Evolutionary conservation across 495 filamentous ascomycete genomes (phyloP).

Genomic region (Penicilliopsis zonata): DNA sequence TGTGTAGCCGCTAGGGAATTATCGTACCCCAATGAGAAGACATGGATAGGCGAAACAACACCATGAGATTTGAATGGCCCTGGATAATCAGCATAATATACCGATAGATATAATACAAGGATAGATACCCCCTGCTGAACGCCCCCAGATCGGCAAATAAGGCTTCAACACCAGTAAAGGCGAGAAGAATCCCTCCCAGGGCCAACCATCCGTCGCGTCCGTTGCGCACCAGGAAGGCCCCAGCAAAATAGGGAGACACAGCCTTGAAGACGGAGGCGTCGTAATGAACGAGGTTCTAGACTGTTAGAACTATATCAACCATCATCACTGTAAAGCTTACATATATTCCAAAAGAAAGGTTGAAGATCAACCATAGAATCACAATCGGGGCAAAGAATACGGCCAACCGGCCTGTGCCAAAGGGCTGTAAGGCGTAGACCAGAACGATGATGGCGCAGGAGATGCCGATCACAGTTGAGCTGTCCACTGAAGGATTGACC

Average conservation of each 20-base stretch:
- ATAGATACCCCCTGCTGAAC: conserved; percentile 34
- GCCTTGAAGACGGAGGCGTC: conserved; percentile 57
- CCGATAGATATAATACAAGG: neutral
- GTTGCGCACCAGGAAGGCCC: conserved; percentile 47
- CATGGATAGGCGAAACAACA: conserved; percentile 52
- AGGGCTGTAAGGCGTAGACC: conserved; percentile 57
- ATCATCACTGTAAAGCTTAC: conserved; percentile 10
- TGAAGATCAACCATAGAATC: conserved; percentile 60
- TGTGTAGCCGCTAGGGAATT: neutral
- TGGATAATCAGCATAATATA: conserved; percentile 1
- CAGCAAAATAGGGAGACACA: conserved; percentile 55
- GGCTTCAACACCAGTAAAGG: conserved; percentile 71
- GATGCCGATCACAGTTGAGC: conserved; percentile 47
- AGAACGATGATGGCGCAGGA: conserved; percentile 58
- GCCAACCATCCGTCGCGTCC: conserved; percentile 50
- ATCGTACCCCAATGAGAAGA: conserved; percentile 44
- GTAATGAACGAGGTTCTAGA: conserved; percentile 43
- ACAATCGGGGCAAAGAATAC: conserved; percentile 58
- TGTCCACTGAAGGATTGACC: conserved; percentile 24
- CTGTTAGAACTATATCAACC: neutral
- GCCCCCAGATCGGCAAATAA: conserved; percentile 69
- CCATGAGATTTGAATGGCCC: conserved; percentile 57
- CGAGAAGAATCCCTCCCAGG: conserved; percentile 57
- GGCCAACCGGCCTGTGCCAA: conserved; percentile 54
- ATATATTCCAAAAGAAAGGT: conserved; percentile 56